Conservation (phyloP, 306 rosid species). For the Dalbergia oliveri region DNA sequence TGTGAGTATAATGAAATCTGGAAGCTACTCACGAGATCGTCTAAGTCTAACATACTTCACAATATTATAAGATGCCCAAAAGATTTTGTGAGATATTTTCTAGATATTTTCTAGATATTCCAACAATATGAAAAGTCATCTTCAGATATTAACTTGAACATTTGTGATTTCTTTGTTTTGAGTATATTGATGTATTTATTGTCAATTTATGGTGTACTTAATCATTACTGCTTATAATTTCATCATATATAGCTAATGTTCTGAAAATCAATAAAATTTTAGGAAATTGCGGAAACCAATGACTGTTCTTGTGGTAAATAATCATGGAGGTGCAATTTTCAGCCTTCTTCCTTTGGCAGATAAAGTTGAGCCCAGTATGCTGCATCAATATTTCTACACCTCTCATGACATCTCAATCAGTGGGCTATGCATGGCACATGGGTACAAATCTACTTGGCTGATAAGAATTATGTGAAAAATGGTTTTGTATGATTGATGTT, state of each 20-base stretch:
- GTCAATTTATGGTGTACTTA: slow-evolving; percentile 20
- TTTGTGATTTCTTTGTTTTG: background rate
- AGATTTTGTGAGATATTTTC: background rate
- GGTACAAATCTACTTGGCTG: slow-evolving; percentile 59
- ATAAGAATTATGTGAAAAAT: slow-evolving; percentile 26
- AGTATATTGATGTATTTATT: slow-evolving; percentile 22
- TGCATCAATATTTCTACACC: slow-evolving; percentile 79
- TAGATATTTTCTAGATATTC: background rate
- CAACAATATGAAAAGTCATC: slow-evolving; percentile 17
- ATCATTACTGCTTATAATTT: slow-evolving; percentile 10
- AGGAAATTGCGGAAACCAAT: slow-evolving; percentile 89
- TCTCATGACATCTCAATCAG: slow-evolving; percentile 77
- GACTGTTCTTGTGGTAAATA: slow-evolving; percentile 82
- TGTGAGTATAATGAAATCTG: background rate
- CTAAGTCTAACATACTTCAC: background rate
- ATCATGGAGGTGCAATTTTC: slow-evolving; percentile 97
- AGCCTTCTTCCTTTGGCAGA: slow-evolving; percentile 87
- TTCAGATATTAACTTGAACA: slow-evolving; percentile 5
- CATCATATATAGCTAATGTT: slow-evolving; percentile 25
- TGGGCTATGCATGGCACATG: slow-evolving; percentile 81
- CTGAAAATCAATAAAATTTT: slow-evolving; percentile 44
- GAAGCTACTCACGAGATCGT: background rate
- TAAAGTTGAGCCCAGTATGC: slow-evolving; percentile 63
- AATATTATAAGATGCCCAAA: background rate
- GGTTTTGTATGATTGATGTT: slow-evolving; percentile 12